These are phyloP conservation scores for Rhazya stricta DNA, from an alignment of 257 asterid species.

Conservation along the genomic window DNA sequence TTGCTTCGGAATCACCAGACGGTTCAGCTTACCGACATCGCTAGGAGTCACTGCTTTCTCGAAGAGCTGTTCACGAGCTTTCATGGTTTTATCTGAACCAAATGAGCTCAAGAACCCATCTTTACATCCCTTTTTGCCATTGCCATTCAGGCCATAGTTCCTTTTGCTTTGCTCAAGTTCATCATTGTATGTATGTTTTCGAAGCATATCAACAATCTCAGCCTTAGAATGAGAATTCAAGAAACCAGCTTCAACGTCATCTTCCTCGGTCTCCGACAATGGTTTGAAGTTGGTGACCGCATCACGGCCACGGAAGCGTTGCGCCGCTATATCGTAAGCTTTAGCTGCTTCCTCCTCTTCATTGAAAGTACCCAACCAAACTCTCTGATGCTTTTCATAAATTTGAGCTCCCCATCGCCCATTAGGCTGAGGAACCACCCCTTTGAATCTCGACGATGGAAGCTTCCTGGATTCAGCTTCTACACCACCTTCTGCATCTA, in stretches of 20 bases:
- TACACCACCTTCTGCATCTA: slow-evolving; percentile 51
- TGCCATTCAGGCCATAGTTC: slow-evolving; percentile 21
- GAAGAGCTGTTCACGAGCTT: slow-evolving; percentile 54
- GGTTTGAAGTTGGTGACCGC: slow-evolving; percentile 81
- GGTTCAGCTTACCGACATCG: slow-evolving; percentile 66
- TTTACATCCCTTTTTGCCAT: slow-evolving; percentile 4
- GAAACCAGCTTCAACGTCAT: slow-evolving; percentile 47
- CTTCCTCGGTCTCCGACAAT: slow-evolving; percentile 28
- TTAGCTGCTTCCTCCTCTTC: slow-evolving; percentile 77
- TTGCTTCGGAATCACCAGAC: slow-evolving; percentile 75
- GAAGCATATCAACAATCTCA: slow-evolving; percentile 82
- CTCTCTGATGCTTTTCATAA: slow-evolving; percentile 83
- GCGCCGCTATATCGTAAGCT: slow-evolving; percentile 87
- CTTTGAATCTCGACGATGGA: slow-evolving; percentile 83
- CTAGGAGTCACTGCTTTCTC: slow-evolving; percentile 89
- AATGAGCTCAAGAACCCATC: slow-evolving; percentile 14
- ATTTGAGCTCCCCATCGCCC: slow-evolving; percentile 99
- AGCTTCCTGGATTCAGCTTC: slow-evolving; percentile 82
- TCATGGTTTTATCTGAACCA: slow-evolving; percentile 19
- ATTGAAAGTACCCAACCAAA: slow-evolving; percentile 85
- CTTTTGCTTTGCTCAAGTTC: slow-evolving; percentile 67
- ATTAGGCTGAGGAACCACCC: slow-evolving; percentile 96
- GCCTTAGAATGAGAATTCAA: slow-evolving; percentile 59
- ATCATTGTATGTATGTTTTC: slow-evolving; percentile 77
- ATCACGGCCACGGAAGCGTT: slow-evolving; percentile 86